These are phyloP conservation scores for Fusarium hainanense DNA, from an alignment of 2,329 filamentous ascomycete genomes.

Conservation along the genomic window DNA sequence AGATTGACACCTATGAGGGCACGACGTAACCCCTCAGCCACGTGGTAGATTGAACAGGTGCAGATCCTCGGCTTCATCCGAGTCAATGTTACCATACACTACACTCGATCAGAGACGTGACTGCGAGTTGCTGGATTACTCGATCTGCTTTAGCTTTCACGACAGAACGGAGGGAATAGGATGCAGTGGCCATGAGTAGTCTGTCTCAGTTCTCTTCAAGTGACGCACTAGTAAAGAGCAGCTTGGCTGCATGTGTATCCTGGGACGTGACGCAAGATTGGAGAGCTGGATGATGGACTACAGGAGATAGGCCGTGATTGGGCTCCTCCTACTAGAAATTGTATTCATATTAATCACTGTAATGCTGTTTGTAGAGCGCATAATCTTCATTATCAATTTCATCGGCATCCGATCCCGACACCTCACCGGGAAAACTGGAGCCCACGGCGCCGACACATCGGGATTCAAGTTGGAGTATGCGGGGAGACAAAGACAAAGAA, in stretches of 20 bases:
- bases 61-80: slow-evolving; percentile 28
- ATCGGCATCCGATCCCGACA: not conserved
- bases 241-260: not conserved
- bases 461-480: not conserved
- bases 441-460: not conserved
- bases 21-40: slow-evolving; percentile 23
- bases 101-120: slow-evolving; percentile 1
- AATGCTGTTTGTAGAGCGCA: too few species aligned
- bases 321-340: too few species aligned
- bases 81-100: slow-evolving; percentile 27
- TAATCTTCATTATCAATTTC: too few species aligned
- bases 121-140: not conserved
- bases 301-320: too few species aligned
- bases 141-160: not conserved
- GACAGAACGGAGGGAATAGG: not conserved
- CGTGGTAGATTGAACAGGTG: slow-evolving; percentile 26
- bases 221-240: not conserved
- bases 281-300: too few species aligned
- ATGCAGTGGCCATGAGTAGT: not conserved
- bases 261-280: not conserved
- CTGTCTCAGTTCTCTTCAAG: not conserved
- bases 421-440: not conserved
- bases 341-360: too few species aligned
- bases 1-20: not conserved
- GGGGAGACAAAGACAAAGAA: not conserved